Percentiles rank a stretch among this genome's conserved stretches.
Evolutionary conservation across 2,329 filamentous ascomycete species (phyloP).

Genomic region (Penicillium sp.): DNA sequence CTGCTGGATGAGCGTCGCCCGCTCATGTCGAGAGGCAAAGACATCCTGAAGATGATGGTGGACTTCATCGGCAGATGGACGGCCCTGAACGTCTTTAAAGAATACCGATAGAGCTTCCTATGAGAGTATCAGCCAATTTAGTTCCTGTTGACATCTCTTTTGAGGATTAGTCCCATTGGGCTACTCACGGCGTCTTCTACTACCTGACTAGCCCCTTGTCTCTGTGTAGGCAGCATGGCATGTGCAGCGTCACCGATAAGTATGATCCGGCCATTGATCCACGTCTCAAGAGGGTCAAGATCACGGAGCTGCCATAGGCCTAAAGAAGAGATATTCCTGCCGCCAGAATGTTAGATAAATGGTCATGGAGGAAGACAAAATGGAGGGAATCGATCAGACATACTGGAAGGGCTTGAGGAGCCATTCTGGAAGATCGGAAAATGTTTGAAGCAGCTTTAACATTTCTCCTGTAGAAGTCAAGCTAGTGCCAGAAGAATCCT

Average conservation of each 20-base stretch:
- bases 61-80: conserved; percentile 1
- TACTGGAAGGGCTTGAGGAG: conserved; percentile 29
- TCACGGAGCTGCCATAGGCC: conserved; percentile 47
- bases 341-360: too few species aligned
- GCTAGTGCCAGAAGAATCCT: conserved; percentile 33
- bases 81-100: too few species aligned
- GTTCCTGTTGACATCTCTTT: too few species aligned
- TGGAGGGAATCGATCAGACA: conserved; percentile 24
- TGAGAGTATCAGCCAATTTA: too few species aligned
- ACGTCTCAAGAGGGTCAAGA: conserved; percentile 37
- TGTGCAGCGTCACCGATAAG: conserved; percentile 2
- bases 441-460: conserved; percentile 31
- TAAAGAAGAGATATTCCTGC: too few species aligned
- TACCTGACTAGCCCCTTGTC: conserved; percentile 2
- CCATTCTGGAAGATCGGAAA: conserved; percentile 42
- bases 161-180: too few species aligned
- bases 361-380: too few species aligned
- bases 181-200: conserved; percentile 7
- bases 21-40: conserved; percentile 27
- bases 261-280: conserved; percentile 20
- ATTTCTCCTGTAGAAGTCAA: conserved; percentile 42
- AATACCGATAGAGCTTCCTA: not conserved
- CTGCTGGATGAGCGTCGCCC: conserved; percentile 39
- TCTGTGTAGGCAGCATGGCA: conserved; percentile 3
- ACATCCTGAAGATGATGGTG: not conserved